Evolutionary conservation across 768 basidiomycete genomes (phyloP).

Genomic region (Fibroporia radiculosa): DNA sequence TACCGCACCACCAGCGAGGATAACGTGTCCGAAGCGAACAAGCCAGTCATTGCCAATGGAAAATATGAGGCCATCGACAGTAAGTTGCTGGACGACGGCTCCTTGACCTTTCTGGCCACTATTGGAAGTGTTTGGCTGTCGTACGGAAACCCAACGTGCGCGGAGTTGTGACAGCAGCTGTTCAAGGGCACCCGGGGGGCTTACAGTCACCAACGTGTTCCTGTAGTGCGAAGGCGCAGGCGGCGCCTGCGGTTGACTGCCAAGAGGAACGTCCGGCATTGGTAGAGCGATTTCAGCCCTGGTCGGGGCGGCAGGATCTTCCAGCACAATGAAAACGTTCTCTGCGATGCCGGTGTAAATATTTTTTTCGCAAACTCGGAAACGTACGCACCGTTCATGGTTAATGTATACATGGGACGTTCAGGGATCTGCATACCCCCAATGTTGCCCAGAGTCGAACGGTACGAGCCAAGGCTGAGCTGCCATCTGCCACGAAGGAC

Average conservation of each 20-base stretch:
- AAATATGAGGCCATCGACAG: constrained; percentile 68
- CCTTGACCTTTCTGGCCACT: constrained; percentile 37
- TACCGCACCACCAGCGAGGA: constrained; percentile 62
- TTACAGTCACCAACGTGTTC: constrained; percentile 68
- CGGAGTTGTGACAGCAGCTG: constrained; percentile 66
- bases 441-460: constrained; percentile 58
- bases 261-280: constrained; percentile 5
- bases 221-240: constrained; percentile 51
- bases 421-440: constrained; percentile 47
- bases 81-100: constrained; percentile 54
- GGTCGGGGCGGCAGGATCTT: constrained; percentile 65
- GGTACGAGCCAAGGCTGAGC: constrained; percentile 63
- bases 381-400: constrained; percentile 44
- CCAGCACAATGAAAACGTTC: constrained; percentile 71
- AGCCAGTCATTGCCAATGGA: constrained; percentile 78
- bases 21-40: constrained; percentile 72
- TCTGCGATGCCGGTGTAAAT: constrained; percentile 27
- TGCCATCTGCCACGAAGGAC: constrained; percentile 56
- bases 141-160: constrained; percentile 68
- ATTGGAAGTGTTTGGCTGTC: constrained; percentile 31
- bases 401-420: constrained; percentile 66
- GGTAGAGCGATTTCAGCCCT: constrained; percentile 8
- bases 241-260: constrained; percentile 11
- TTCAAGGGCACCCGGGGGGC: constrained; percentile 68
- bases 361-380: neutral